These are phyloP conservation scores for Trichosporon ovoides DNA, from an alignment of 1,284 basidiomycete species.

Conservation along the genomic window DNA sequence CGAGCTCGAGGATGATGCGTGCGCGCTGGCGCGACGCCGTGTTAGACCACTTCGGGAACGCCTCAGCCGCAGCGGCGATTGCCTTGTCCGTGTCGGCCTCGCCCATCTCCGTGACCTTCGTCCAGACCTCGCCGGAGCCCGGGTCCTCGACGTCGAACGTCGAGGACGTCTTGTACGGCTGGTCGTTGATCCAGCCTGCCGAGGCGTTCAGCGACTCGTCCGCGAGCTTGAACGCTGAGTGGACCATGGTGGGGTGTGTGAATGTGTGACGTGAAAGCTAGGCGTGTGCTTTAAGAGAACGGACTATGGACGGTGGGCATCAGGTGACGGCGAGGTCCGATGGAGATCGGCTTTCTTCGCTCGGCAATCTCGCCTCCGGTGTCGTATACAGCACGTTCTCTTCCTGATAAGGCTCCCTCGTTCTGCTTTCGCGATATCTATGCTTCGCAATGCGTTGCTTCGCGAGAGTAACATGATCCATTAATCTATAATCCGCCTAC, in stretches of 20 bases:
- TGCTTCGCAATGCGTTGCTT: too few relatives aligned
- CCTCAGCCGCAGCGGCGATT: slow-evolving; percentile 17
- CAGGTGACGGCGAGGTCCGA: not conserved
- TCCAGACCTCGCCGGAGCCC: slow-evolving; percentile 19
- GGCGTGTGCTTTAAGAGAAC: not conserved
- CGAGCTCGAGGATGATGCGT: slow-evolving; percentile 19
- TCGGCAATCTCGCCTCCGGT: not conserved
- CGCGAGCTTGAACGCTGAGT: slow-evolving; percentile 18
- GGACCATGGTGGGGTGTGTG: slow-evolving; percentile 12
- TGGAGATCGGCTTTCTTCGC: not conserved
- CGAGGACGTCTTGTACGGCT: not conserved
- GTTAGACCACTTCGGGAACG: slow-evolving; percentile 15
- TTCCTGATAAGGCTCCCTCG: too few relatives aligned
- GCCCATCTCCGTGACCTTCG: slow-evolving; percentile 13
- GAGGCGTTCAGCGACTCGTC: slow-evolving; percentile 17
- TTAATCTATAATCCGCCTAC: too few relatives aligned
- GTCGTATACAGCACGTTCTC: too few relatives aligned
- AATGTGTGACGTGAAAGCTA: too few relatives aligned
- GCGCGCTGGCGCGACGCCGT: slow-evolving; percentile 19
- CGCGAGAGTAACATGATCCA: not conserved
- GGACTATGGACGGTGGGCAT: not conserved
- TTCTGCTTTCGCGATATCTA: too few relatives aligned
- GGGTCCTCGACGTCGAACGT: slow-evolving; percentile 21
- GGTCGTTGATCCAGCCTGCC: slow-evolving; percentile 21
- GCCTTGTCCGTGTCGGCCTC: slow-evolving; percentile 21